Evolutionary conservation across 2,329 filamentous ascomycete species (phyloP), one percentile per base, ranked within the genome.

Genomic region (Colletotrichum sojae): DNA sequence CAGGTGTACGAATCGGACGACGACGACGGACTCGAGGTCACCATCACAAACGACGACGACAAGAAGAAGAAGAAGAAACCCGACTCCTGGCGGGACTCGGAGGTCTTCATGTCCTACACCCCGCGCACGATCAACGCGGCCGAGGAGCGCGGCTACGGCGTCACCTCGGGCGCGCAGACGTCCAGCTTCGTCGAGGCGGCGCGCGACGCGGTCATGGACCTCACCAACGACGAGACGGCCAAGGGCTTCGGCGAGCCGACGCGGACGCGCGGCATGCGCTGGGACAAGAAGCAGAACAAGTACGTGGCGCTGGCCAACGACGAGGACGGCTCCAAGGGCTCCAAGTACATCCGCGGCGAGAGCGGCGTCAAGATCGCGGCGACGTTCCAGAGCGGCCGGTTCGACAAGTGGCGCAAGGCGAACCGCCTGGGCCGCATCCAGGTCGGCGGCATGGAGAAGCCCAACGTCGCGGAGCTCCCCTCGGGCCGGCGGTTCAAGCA

Each of bases 241-340:
- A 93, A 93, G 77, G 87, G 89, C 1, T 97, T 98, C 78, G 94
- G 90, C 71, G 90, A 93, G 75, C 90, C 94, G 3, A 88, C 91
- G 54, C 92, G 91, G 74, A 82, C 90, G 56, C 89, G 90, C 73
- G 63, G 66, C 46, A 91, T 97, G 90, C 92, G 96, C 73, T 99
- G 96, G 96, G 96, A 99, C 84, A 95, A 97, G 84, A 97, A 97
- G 81, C 89, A 90, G 76, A 97, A 93, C 83, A 98, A 98, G 82
- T 99, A 98, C 83, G 95, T 99, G 43, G 86, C 93, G 13, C 90
- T 93, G 43, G 90, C 90, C 74, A 98, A 99, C 85, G 96, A 99
- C 82, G 93, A 97, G 74, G 97, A 99, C 82, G 96, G 96, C 46
- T 97, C 85, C 74, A 91, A 91, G 77, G 88, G 88, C 55, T 79